Base-by-base conservation (phyloP, 192 early-diverging fungal genomes). In the Backusella sp. region DNA sequence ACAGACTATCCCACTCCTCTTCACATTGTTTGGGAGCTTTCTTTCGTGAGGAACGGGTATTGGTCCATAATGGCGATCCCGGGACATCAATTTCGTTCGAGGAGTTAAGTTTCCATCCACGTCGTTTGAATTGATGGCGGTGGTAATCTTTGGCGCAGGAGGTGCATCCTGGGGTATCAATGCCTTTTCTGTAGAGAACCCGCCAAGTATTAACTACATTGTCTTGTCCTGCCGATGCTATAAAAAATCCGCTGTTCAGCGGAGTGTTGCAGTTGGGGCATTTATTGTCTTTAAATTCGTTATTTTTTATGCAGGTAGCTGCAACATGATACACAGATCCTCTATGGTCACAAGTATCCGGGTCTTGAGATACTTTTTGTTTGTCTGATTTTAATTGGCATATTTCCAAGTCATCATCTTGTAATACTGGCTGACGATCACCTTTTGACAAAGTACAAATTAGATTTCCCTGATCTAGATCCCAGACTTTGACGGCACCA, bases 401-500 rank as follows among this genome's bases (percentile, higher is more conserved):
- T 39, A 15, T 35, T 39, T 28, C n/a, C 19, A 23, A 39, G 5
- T 34, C 76, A 35, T 62, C 32, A 42, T 30, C 26, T n/a, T 72
- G 76, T 23, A 73, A 21, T 30, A 59, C n/a, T 19, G 36, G 34
- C 32, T 3, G 15, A 73, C 14, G 19, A 36, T 41, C 71, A 23
- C 79, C 75, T 9, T 28, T 68, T n/a, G 79, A 80, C 14, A 80
- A n/a, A 12, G 71, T 76, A 14, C 70, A 73, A 11, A 82, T 23
- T 26, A 49, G 32, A 30, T 70, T 23, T 19, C 81, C 81, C n/a
- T 70, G 68, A 28, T 76, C 46, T 21, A 76, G 66, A 26, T 76
- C 70, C 77, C 74, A 82, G 19, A 72, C 76, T 32, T 82, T 75
- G 15, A 82, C 81, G 9, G 81, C 41, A 26, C 81, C 81, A 28